These are phyloP conservation scores for Kickxella alabastrina DNA, from an alignment of 192 early-diverging fungal genomes.

Conservation along the genomic window DNA sequence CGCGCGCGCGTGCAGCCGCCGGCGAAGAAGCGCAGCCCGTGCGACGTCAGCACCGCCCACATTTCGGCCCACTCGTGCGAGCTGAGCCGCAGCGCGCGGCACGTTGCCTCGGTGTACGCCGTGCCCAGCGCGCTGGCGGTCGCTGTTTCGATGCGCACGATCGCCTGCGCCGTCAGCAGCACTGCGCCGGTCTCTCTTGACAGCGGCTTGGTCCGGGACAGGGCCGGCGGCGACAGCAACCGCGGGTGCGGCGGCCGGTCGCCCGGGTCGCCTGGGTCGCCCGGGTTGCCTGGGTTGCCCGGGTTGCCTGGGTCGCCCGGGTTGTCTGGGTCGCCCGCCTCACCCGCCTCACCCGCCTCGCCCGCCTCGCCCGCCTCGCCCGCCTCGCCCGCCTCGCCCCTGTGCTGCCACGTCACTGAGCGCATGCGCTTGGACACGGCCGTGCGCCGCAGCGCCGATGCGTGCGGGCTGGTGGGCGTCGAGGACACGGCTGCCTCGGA, in stretches of 20 bases:
- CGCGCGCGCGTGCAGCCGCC: conserved; percentile 16
- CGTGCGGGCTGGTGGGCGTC: background rate
- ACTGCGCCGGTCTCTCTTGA: conserved; percentile 5
- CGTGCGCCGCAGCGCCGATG: background rate
- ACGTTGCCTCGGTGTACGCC: conserved; percentile 45
- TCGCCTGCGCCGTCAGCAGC: conserved; percentile 30
- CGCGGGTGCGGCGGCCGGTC: no score
- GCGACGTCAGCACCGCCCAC: conserved; percentile 43
- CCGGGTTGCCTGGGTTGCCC: no score
- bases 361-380: no score
- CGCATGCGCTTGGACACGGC: background rate
- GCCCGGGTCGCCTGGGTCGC: no score
- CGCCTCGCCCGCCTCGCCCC: background rate
- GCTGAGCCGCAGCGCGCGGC: conserved; percentile 19
- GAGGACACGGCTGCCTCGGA: background rate
- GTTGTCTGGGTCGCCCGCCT: no score
- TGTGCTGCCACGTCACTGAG: conserved; percentile 1
- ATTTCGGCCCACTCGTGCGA: conserved; percentile 47
- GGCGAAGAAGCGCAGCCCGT: conserved; percentile 27
- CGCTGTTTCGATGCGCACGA: conserved; percentile 33
- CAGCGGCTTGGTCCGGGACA: background rate
- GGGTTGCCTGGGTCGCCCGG: no score
- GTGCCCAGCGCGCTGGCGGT: conserved; percentile 16
- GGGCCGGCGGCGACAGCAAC: background rate
- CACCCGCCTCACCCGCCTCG: no score